These are phyloP conservation scores for Pelargonium fulgidum DNA, from an alignment of 441 rosid genomes.

Conservation along the genomic window DNA sequence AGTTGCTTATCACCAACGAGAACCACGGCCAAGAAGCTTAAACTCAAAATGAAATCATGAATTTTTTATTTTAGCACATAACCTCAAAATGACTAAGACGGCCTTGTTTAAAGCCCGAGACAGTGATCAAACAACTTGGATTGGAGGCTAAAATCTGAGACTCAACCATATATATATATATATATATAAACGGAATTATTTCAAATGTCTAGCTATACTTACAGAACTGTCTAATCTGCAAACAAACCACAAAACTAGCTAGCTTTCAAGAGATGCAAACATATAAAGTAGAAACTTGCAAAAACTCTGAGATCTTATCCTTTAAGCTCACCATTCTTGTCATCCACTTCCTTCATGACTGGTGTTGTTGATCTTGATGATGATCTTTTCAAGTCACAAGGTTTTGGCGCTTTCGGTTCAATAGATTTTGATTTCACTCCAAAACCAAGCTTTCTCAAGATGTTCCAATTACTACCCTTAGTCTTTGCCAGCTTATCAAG, in stretches of 20 bases:
- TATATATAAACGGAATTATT: no score
- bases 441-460: slow-evolving; percentile 44
- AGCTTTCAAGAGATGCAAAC: not conserved
- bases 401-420: slow-evolving; percentile 25
- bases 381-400: slow-evolving; percentile 21
- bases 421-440: slow-evolving; percentile 35
- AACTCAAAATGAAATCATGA: no score
- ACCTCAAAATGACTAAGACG: no score
- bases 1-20: no score
- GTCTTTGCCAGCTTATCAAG: slow-evolving; percentile 63
- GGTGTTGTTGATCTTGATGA: slow-evolving; percentile 26
- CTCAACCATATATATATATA: not conserved
- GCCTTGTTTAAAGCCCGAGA: no score
- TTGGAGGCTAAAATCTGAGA: no score
- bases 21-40: no score
- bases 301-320: slow-evolving; percentile 4
- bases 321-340: slow-evolving; percentile 17
- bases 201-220: slow-evolving; percentile 15
- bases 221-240: slow-evolving; percentile 15
- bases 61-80: no score
- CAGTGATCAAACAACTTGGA: no score
- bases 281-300: not conserved
- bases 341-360: slow-evolving; percentile 25
- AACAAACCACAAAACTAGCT: slow-evolving; percentile 8
- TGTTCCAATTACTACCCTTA: slow-evolving; percentile 52